Evolutionary conservation across 805 yeast genomes (phyloP).

Genomic region (Torulaspora franciscae): DNA sequence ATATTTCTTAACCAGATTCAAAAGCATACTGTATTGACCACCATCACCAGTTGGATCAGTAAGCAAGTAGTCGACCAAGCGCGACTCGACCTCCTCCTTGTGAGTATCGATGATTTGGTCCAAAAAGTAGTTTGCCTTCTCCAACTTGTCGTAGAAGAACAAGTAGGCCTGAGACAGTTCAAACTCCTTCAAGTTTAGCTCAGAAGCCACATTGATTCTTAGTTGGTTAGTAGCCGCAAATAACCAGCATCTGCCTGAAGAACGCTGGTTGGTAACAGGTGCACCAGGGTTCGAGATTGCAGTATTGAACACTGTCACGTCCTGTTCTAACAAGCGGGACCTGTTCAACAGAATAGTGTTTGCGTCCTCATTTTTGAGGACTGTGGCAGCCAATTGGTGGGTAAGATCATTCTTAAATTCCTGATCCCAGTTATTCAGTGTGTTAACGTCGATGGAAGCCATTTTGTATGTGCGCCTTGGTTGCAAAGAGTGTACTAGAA

Average conservation of each 20-base stretch:
- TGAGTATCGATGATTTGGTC: conserved; percentile 71
- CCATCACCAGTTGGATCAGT: conserved; percentile 72
- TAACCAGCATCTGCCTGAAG: conserved; percentile 84
- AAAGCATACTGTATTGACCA: conserved; percentile 83
- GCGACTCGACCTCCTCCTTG: conserved; percentile 59
- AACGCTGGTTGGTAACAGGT: conserved; percentile 68
- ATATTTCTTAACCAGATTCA: conserved; percentile 70
- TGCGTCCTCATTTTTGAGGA: conserved; percentile 35
- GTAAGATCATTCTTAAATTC: conserved; percentile 30
- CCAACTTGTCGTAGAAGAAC: conserved; percentile 82
- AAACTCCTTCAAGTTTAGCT: conserved; percentile 59
- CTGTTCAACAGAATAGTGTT: conserved; percentile 34
- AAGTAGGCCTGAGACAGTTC: conserved; percentile 75
- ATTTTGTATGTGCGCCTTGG: conserved; percentile 2
- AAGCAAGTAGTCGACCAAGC: conserved; percentile 63
- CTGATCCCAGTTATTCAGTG: conserved; percentile 23
- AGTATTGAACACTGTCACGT: conserved; percentile 31
- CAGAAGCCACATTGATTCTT: conserved; percentile 56
- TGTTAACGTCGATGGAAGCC: conserved; percentile 14
- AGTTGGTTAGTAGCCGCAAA: conserved; percentile 77
- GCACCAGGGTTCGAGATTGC: conserved; percentile 43
- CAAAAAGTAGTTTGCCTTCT: conserved; percentile 74
- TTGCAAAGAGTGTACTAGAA: neutral
- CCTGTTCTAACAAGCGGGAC: conserved; percentile 20
- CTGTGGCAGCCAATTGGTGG: conserved; percentile 36